These are phyloP conservation scores for Psilocybe azurescens DNA, from an alignment of 768 basidiomycete genomes.

Conservation along the genomic window DNA sequence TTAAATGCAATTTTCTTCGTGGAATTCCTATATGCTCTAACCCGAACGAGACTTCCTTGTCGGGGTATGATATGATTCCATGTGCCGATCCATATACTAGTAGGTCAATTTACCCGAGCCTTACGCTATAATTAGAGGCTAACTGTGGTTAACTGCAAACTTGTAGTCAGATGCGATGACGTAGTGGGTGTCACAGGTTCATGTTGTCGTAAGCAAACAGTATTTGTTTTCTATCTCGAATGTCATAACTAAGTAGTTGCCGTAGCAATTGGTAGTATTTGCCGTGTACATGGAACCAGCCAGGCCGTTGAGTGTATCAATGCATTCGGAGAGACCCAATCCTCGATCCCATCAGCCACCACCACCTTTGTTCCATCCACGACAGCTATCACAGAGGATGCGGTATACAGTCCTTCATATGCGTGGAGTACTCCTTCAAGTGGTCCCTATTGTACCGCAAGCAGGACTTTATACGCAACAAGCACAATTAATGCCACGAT, in stretches of 20 bases:
- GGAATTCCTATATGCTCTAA: constrained; percentile 4
- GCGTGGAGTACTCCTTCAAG: background rate
- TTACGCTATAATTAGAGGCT: background rate
- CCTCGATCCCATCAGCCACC: constrained; percentile 23
- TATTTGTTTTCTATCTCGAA: no score
- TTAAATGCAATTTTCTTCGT: background rate
- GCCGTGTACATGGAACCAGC: constrained; percentile 2
- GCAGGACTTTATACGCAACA: constrained; percentile 15
- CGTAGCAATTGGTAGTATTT: constrained; percentile 4
- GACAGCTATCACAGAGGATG: constrained; percentile 4
- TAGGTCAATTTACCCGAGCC: background rate
- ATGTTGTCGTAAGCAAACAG: constrained; percentile 3
- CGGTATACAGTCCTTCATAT: background rate
- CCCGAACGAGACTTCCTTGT: background rate
- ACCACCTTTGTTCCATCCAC: constrained; percentile 17
- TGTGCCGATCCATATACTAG: constrained; percentile 6
- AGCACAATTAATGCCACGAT: constrained; percentile 22
- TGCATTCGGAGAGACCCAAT: constrained; percentile 20
- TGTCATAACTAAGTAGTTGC: no score
- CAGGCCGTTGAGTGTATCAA: constrained; percentile 17
- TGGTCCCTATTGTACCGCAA: background rate
- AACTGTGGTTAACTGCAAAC: background rate
- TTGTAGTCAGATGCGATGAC: background rate
- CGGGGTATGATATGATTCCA: background rate
- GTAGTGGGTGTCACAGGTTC: background rate